These are phyloP conservation scores for Fistulinella cinereoalba DNA, from an alignment of 1,284 basidiomycete species.

Conservation along the genomic window DNA sequence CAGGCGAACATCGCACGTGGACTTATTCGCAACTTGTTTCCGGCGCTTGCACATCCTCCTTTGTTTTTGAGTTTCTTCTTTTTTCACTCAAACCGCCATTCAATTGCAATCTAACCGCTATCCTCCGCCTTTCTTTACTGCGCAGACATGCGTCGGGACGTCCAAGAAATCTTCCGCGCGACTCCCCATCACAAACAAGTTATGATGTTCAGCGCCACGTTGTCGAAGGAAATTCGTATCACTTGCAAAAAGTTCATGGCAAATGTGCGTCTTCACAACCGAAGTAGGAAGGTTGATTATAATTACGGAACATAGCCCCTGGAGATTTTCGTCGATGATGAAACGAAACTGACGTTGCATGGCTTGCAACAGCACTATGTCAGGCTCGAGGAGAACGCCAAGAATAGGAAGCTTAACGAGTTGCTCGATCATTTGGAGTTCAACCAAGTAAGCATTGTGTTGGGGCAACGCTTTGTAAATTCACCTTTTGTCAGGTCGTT, in stretches of 20 bases:
- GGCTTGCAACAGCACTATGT: constrained; percentile 99
- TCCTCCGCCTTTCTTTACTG: constrained; percentile 38
- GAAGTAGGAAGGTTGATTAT: neutral
- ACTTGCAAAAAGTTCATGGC: constrained; percentile 99
- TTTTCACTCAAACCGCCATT: constrained; percentile 46
- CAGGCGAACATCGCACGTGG: constrained; percentile 16
- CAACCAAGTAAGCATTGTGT: constrained; percentile 73
- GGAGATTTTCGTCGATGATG: constrained; percentile 99
- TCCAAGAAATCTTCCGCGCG: constrained; percentile 99
- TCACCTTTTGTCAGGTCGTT: constrained; percentile 68
- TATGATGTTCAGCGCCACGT: constrained; percentile 99
- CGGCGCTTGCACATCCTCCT: constrained; percentile 13
- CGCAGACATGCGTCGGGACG: constrained; percentile 99
- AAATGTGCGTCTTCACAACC: constrained; percentile 62
- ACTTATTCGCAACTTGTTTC: constrained; percentile 9
- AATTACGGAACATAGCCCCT: constrained; percentile 65
- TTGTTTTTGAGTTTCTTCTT: constrained; percentile 43
- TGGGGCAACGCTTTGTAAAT: neutral
- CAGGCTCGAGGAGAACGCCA: constrained; percentile 90
- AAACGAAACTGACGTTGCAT: constrained; percentile 98
- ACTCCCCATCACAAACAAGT: constrained; percentile 99
- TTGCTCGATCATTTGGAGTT: constrained; percentile 96
- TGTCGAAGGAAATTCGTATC: constrained; percentile 94
- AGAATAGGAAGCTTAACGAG: constrained; percentile 98
- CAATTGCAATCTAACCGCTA: constrained; percentile 57